Evolutionary conservation across 2,329 filamentous ascomycete genomes (phyloP).

Genomic region (Raffaelea albimanens): DNA sequence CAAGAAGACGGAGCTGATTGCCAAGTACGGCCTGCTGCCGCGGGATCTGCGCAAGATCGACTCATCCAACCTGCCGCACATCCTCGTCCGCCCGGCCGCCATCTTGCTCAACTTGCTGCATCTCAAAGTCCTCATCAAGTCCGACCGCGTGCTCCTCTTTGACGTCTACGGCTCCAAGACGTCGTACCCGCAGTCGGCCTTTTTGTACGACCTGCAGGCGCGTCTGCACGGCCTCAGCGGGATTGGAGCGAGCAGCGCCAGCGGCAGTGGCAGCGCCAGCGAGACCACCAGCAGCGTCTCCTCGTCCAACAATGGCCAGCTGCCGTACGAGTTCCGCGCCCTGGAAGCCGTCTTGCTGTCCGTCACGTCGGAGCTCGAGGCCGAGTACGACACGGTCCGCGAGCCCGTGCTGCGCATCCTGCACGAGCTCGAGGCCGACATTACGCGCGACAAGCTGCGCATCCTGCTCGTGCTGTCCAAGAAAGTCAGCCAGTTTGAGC

Average conservation of each 20-base stretch:
- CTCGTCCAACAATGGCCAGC: conserved; percentile 39
- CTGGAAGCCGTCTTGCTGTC: conserved; percentile 92
- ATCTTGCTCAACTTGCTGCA: conserved; percentile 96
- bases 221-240: conserved; percentile 71
- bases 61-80: conserved; percentile 88
- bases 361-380: conserved; percentile 83
- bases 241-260: neutral
- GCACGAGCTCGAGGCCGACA: conserved; percentile 88
- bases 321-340: conserved; percentile 94
- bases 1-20: conserved; percentile 94
- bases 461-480: conserved; percentile 90
- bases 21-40: conserved; percentile 89
- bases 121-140: conserved; percentile 88
- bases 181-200: conserved; percentile 89
- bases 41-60: conserved; percentile 97
- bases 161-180: conserved; percentile 93
- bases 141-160: conserved; percentile 85
- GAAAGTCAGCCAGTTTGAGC: conserved; percentile 91
- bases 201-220: conserved; percentile 94
- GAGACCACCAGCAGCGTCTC: conserved; percentile 11
- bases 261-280: neutral
- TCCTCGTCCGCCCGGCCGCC: conserved; percentile 83
- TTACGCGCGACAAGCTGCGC: conserved; percentile 86
- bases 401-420: conserved; percentile 87
- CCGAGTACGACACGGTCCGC: conserved; percentile 87